Percentiles rank a stretch among this genome's conserved stretches.
phyloP scores from a whole-genome alignment of 345 rosid species.

The Diplotaxis tenuifolia region DNA sequence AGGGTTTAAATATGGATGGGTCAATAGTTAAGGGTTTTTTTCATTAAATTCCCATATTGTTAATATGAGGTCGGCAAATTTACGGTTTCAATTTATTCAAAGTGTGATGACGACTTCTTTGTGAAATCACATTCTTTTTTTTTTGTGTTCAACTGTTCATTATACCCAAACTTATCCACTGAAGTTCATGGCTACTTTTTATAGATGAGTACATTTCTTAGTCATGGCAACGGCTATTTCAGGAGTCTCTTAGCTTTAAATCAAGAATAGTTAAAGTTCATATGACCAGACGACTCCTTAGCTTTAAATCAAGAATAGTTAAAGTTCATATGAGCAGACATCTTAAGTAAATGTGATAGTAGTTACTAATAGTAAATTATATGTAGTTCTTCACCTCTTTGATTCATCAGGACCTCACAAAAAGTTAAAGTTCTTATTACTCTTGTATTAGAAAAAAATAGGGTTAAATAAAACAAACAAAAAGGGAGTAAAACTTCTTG shows the following conservation, averaged over 20 bases:
- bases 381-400: neutral
- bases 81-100: neutral
- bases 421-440: neutral
- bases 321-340: neutral
- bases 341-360: neutral
- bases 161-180: too few relatives aligned
- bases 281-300: too few relatives aligned
- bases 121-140: neutral
- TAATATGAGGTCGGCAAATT: neutral
- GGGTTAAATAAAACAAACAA: slow-evolving; percentile 20
- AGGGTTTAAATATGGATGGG: too few relatives aligned
- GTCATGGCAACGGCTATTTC: too few relatives aligned
- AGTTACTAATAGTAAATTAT: neutral
- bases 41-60: too few relatives aligned
- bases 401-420: slow-evolving; percentile 19
- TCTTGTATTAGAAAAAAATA: neutral
- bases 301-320: neutral
- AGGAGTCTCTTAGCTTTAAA: too few relatives aligned
- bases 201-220: too few relatives aligned
- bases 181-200: too few relatives aligned
- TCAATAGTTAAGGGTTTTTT: too few relatives aligned
- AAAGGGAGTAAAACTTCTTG: slow-evolving; percentile 11
- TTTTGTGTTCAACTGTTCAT: too few relatives aligned
- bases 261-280: neutral
- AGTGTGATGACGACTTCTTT: neutral